Base-by-base conservation (phyloP, 306 rosid genomes). In the Sindora glabra region DNA sequence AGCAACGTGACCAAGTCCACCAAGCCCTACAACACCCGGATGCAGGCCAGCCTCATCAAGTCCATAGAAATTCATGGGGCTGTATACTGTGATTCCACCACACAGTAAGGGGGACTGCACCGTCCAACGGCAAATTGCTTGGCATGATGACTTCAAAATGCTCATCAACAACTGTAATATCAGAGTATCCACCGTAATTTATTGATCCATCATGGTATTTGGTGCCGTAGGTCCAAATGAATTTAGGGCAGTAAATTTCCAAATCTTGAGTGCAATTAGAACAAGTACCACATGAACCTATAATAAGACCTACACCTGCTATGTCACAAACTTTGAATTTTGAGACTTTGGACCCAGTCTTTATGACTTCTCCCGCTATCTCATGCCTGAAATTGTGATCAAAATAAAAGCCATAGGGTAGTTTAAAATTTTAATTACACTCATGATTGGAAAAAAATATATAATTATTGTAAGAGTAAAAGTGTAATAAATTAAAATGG, bases 1-100 rank as follows among this genome's bases (percentile, higher is more conserved):
- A 14, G 80, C 84, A 21, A 79, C 2, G 4, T 79, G 84, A 22
- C 81, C 84, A 15, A 79, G 42, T 5, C 80, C 83, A 24, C 83
- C 83, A 1, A 79, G 66, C 21, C 84, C 80, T 19, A 79, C 84
- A 62, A 79, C 84, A 15, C 75, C 84, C 18, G 74, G 8, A 2
- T 74, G 74, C n/a, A 65, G 0, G 1, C 69, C 77, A 2, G 74
- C 69, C 40, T 66, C 50, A 23, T 56, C 72, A 22, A 78, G 62
- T 5, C 57, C 80, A 37, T 33, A 78, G 45, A 55, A 56, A 5
- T 10, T 61, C 48, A 78, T 3, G 38, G 83, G 80, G 33, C 80
- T 78, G 10, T 74, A 78, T 13, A 71, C 79, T 5, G 80, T 74
- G 55, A 79, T 70, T 3, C 80, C 80, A 12, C 74, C 81, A 27